Evolutionary conservation across 2,329 filamentous ascomycete species (phyloP).

Genomic region (Colletotrichum tofieldiae): DNA sequence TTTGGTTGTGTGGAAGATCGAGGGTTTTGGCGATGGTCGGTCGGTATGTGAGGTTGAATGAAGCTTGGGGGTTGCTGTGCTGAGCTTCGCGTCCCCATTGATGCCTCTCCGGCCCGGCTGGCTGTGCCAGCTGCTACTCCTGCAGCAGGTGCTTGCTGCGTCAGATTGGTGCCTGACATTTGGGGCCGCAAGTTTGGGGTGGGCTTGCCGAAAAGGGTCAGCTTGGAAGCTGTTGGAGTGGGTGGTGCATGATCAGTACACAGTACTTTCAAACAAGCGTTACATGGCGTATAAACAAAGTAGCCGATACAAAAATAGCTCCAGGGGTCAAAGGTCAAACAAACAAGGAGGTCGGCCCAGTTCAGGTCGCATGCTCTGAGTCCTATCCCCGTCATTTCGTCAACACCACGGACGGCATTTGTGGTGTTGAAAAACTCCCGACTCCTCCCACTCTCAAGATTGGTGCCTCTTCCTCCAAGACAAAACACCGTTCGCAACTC

Average conservation of each 20-base stretch:
- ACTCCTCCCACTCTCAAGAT: constrained; percentile 20
- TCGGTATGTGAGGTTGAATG: constrained; percentile 29
- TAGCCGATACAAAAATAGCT: constrained; percentile 26
- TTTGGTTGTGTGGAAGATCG: constrained; percentile 33
- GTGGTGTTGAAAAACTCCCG: not conserved
- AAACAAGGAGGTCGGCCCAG: constrained; percentile 33
- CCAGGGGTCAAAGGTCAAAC: constrained; percentile 34
- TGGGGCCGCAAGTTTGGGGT: constrained; percentile 32
- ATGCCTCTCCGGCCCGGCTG: constrained; percentile 45
- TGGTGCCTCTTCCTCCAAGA: not conserved
- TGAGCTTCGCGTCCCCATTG: constrained; percentile 49
- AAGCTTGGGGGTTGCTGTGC: constrained; percentile 37
- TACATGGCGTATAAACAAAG: not conserved
- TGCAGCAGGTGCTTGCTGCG: constrained; percentile 26
- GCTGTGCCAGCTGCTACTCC: constrained; percentile 22
- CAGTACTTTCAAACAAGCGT: not conserved
- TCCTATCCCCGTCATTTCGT: constrained; percentile 27
- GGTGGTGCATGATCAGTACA: not conserved
- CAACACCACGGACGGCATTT: constrained; percentile 39
- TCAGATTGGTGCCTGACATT: constrained; percentile 38
- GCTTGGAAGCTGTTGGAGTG: constrained; percentile 26
- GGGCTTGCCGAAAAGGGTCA: constrained; percentile 34
- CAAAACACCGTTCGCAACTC: constrained; percentile 16
- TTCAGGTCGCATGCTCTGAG: constrained; percentile 30
- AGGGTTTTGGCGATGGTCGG: constrained; percentile 13